These are phyloP conservation scores for Metschnikowia koreensis DNA, from an alignment of 805 yeast species.

Conservation along the genomic window DNA sequence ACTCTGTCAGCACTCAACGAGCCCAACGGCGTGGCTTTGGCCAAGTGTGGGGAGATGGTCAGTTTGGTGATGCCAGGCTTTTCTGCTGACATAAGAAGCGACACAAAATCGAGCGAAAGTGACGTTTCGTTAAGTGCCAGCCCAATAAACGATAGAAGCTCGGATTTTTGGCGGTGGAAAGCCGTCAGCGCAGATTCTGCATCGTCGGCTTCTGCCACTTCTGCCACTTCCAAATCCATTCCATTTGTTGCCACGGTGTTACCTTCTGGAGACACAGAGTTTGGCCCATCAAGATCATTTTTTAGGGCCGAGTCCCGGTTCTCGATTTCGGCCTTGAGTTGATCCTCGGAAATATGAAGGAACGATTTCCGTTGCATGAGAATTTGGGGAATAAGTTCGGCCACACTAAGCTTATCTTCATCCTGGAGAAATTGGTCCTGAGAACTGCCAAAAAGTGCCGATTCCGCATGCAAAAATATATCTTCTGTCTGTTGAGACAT, in stretches of 20 bases:
- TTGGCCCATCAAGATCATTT: not conserved
- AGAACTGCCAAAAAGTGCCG: constrained; percentile 29
- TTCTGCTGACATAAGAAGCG: constrained; percentile 73
- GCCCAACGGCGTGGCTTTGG: constrained; percentile 71
- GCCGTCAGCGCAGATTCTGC: constrained; percentile 18
- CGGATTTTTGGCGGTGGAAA: constrained; percentile 51
- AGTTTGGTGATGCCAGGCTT: constrained; percentile 84
- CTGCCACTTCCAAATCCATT: constrained; percentile 5
- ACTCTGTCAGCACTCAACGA: constrained; percentile 58
- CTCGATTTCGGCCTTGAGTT: constrained; percentile 46
- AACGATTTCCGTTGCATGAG: constrained; percentile 61
- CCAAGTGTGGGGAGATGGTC: constrained; percentile 83
- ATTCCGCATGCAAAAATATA: constrained; percentile 25
- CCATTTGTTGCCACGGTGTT: not conserved
- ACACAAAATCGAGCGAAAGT: constrained; percentile 80
- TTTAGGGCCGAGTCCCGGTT: constrained; percentile 1
- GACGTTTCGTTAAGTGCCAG: constrained; percentile 87
- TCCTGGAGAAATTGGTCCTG: constrained; percentile 39
- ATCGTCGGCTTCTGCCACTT: constrained; percentile 15
- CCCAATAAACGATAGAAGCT: constrained; percentile 51
- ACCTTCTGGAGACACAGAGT: not conserved
- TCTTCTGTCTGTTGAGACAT: constrained; percentile 12
- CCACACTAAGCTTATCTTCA: constrained; percentile 46
- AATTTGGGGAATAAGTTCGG: constrained; percentile 58
- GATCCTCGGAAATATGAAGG: constrained; percentile 54